A percentile compares a stretch with the other conserved stretches of the same genome.
Conservation (phyloP, 257 asterid species). For the Capsicum rhomboideum region DNA sequence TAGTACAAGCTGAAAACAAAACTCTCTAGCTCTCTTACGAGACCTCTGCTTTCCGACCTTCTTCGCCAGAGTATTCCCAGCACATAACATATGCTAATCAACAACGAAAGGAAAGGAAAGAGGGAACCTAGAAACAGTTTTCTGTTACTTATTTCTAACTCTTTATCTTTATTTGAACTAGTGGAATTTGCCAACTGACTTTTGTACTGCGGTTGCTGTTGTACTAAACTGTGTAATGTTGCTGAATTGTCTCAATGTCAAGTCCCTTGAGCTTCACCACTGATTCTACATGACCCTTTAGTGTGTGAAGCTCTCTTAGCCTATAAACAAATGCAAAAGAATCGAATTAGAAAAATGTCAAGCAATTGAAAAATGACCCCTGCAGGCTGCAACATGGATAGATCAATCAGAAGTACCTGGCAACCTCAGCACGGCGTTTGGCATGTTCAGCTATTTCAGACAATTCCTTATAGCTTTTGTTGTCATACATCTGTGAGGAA, state of each 20-base stretch:
- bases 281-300: conserved; percentile 44
- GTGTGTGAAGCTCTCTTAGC: conserved; percentile 44
- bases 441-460: conserved; percentile 61
- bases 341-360: neutral
- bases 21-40: neutral
- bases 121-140: conserved; percentile 2
- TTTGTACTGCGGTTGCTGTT: neutral
- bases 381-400: neutral
- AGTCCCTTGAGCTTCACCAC: conserved; percentile 48
- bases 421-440: conserved; percentile 52
- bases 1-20: neutral
- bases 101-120: neutral
- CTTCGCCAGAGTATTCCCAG: conserved; percentile 2
- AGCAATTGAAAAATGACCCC: neutral
- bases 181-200: neutral
- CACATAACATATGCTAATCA: neutral
- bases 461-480: conserved; percentile 35
- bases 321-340: conserved; percentile 3
- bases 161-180: conserved; percentile 1
- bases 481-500: conserved; percentile 18
- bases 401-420: conserved; percentile 21
- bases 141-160: conserved; percentile 7
- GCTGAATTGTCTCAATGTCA: conserved; percentile 44
- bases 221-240: conserved; percentile 36
- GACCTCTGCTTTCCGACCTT: neutral